phyloP scores from a whole-genome alignment of 495 filamentous ascomycete genomes.

The Pyrenula massariospora region DNA sequence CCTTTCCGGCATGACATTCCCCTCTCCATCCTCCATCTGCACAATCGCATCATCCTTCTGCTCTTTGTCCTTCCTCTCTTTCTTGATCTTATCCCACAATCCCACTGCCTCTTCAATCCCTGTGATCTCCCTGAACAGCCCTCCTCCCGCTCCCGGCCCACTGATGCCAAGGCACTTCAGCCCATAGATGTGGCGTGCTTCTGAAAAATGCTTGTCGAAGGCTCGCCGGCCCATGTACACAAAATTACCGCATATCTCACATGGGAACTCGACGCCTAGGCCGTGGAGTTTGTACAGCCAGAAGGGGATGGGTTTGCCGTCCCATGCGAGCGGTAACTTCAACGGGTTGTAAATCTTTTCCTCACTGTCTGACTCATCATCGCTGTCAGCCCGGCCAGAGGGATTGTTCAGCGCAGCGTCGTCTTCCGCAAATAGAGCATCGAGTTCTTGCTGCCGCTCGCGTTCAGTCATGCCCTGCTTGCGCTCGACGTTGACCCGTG shows the following conservation, averaged over 20 bases:
- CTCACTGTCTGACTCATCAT: conserved; percentile 53
- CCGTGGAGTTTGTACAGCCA: conserved; percentile 98
- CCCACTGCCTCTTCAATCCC: conserved; percentile 76
- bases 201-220: conserved; percentile 97
- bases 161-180: conserved; percentile 89
- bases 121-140: conserved; percentile 88
- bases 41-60: conserved; percentile 69
- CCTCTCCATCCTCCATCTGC: conserved; percentile 96
- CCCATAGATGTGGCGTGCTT: conserved; percentile 82
- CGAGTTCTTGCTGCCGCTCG: conserved; percentile 82
- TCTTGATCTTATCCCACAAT: conserved; percentile 87
- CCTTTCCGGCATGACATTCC: conserved; percentile 98
- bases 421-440: conserved; percentile 63
- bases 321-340: conserved; percentile 91
- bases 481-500: conserved; percentile 83
- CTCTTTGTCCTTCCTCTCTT: conserved; percentile 70
- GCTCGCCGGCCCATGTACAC: conserved; percentile 93
- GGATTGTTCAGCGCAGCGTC: conserved; percentile 20
- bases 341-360: conserved; percentile 93
- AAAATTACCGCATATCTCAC: conserved; percentile 95
- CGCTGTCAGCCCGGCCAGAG: conserved; percentile 33
- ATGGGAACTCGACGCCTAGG: conserved; percentile 85
- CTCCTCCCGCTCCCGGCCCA: conserved; percentile 45
- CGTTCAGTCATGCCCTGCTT: conserved; percentile 92
- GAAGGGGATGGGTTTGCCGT: conserved; percentile 96